Evolutionary conservation across 495 filamentous ascomycete species (phyloP), one percentile per base, ranked within the genome.

Genomic region (Darksidea phi): DNA sequence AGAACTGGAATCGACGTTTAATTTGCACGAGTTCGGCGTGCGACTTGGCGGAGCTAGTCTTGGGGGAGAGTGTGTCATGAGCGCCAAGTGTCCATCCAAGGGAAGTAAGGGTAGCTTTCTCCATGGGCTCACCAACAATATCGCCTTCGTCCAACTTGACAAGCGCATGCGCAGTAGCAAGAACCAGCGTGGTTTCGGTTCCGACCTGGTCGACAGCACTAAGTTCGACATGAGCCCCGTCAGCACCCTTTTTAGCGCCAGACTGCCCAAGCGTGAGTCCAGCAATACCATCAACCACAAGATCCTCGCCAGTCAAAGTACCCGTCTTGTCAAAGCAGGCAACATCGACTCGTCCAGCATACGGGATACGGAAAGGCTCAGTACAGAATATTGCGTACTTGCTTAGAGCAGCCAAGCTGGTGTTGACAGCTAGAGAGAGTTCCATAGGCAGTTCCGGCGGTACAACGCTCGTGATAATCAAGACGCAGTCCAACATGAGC

Each of bases 251-350:
- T 67, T 84, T 79, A n/a, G 83, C 84, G 53, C 80, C 83, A 28
- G 78, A 68, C 41, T 88, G 80, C 11, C 84, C 86, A 38, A 96
- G 77, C 10, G 80, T 84, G 48, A 97, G 83, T 23, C 95, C 94
- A 43, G 93, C 95, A 73, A 99, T 91, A 59, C 94, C 94, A 70
- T 99, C 95, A 26, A 99, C 94, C 6, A 97, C 91, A 42, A 99
- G 78, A 74, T 99, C 95, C 68, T 99, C 94, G 25, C 94, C 94
- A 43, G 94, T 99, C 49, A 99, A 74, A 3, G 94, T 99, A 45
- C 94, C 94, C 21, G 94, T 99, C 78, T 99, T 99, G 73, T 99
- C 94, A 67, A 99, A 99, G 79, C 94, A 99, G 48, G 93, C 92
- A 45, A 99, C 82, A 73, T 99, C 94, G 49, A 99, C 88, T 57